phyloP scores from a whole-genome alignment of 331 rosid genomes.

The Pyracantha coccinea region DNA sequence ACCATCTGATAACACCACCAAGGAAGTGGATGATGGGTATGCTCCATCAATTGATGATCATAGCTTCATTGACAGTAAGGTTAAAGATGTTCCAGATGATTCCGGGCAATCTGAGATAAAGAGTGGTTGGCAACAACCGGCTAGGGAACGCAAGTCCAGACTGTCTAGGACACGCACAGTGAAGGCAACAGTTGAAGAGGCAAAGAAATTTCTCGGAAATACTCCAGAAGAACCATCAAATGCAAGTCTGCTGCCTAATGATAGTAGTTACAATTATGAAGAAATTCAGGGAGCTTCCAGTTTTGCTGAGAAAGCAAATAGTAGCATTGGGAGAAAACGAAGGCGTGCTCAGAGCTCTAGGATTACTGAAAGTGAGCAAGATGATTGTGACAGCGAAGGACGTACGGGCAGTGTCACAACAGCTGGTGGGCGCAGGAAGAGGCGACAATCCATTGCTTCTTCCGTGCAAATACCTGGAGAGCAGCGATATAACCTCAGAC shows the following conservation, averaged over 20 bases:
- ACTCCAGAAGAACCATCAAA: conserved; percentile 29
- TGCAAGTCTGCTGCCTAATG: conserved; percentile 30
- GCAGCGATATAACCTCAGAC: conserved; percentile 78
- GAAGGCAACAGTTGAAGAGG: conserved; percentile 74
- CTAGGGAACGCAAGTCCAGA: conserved; percentile 42
- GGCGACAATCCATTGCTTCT: conserved; percentile 39
- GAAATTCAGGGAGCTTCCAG: conserved; percentile 47
- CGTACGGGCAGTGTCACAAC: conserved; percentile 62
- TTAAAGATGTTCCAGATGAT: conserved; percentile 51
- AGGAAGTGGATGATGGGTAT: conserved; percentile 30
- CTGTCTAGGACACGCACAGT: conserved; percentile 59
- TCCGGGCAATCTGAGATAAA: conserved; percentile 65
- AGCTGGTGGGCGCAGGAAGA: conserved; percentile 60
- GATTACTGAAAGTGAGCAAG: conserved; percentile 46
- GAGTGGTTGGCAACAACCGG: conserved; percentile 26
- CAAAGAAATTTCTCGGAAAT: conserved; percentile 55
- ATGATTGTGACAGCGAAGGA: conserved; percentile 60
- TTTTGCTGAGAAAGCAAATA: conserved; percentile 23
- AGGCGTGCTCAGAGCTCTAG: conserved; percentile 38
- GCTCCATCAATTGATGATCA: conserved; percentile 38
- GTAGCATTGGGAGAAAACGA: conserved; percentile 47
- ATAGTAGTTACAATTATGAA: conserved; percentile 25
- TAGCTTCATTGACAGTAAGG: conserved; percentile 47
- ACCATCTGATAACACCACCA: conserved; percentile 24
- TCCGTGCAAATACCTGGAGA: conserved; percentile 44